Evolutionary conservation across 2,329 filamentous ascomycete species (phyloP), one percentile per base, ranked within the genome.

Genomic region (Amylocarpus encephaloides): DNA sequence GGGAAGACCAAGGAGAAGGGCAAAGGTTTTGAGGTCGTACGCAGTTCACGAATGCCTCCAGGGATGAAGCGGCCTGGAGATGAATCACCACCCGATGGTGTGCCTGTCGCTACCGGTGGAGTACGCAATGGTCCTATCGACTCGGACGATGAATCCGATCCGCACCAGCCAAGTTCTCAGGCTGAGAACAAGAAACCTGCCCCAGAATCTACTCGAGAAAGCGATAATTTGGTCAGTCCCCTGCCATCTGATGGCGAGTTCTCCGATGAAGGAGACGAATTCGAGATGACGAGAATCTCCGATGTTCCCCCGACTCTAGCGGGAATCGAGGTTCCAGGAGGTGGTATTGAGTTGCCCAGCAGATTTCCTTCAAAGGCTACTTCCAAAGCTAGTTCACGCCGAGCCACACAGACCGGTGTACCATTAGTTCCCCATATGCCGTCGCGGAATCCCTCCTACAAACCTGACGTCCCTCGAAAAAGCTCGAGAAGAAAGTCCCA

Each of bases 21-120:
- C 58, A 97, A 97, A 68, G 93, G 93, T 0, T 98, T 98, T 59
- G 93, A 97, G 67, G 93, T 98, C 5, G 92, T 98, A 13, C 76
- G 93, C 62, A 96, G 91, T 65, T 81, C 89, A 6, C 80, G 91
- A 49, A 90, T 93, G 73, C 90, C 90, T 2, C 85, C 86, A 6
- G 83, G 84, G 51, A 86, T 89, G 73, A 78, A 76, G 55, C 70
- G 72, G 29, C 77, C 81, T 51, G 81, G 79, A 36, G 75, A 85
- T 51, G 86, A 87, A 46, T 78, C 82, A 1, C 88, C 79, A 1
- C 80, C 80, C 0, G 79, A 84, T 59, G 82, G 81, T 1, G 80
- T 83, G 34, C 82, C 82, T 3, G 79, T 85, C 9, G 80, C 80
- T 11, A 59, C 54, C 12, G 63, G 59, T 45, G 60, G 54, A 12